A percentile compares a stretch with the other conserved stretches of the same genome.
phyloP scores from a whole-genome alignment of 140 eudicot species.

The Eryngium alpinum region DNA sequence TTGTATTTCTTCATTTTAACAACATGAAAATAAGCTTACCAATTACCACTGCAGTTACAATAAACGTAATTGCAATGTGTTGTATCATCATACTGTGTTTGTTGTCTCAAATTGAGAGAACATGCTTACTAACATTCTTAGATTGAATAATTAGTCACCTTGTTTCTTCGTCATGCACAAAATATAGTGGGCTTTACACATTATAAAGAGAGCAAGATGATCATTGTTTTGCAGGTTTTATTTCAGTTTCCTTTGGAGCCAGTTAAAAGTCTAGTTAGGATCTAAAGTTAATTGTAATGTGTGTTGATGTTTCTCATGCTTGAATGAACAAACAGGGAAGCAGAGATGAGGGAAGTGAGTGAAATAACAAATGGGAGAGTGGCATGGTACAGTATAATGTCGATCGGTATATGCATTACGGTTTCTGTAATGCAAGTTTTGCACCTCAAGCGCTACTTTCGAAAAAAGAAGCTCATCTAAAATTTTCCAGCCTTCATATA shows the following conservation, averaged over 20 bases:
- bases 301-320: neutral
- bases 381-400: slow-evolving; percentile 75
- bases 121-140: too few species aligned
- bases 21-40: too few species aligned
- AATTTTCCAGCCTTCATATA: neutral
- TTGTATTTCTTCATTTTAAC: too few species aligned
- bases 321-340: slow-evolving; percentile 48
- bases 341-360: slow-evolving; percentile 77
- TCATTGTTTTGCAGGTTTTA: neutral
- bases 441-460: slow-evolving; percentile 67
- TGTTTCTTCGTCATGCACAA: neutral
- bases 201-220: neutral
- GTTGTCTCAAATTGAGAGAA: too few species aligned
- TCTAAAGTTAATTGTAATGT: neutral
- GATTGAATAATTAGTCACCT: too few species aligned
- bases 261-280: neutral
- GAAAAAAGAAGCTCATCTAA: slow-evolving; percentile 78
- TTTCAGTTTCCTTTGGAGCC: neutral
- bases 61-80: too few species aligned
- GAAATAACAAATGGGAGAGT: slow-evolving; percentile 65
- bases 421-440: slow-evolving; percentile 56
- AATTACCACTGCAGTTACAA: too few species aligned
- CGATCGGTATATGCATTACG: slow-evolving; percentile 65
- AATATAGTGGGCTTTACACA: neutral
- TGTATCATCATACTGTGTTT: too few species aligned